These are phyloP conservation scores for Neoscytalidium dimidiatum DNA, from an alignment of 2,329 filamentous ascomycete genomes.

Conservation along the genomic window DNA sequence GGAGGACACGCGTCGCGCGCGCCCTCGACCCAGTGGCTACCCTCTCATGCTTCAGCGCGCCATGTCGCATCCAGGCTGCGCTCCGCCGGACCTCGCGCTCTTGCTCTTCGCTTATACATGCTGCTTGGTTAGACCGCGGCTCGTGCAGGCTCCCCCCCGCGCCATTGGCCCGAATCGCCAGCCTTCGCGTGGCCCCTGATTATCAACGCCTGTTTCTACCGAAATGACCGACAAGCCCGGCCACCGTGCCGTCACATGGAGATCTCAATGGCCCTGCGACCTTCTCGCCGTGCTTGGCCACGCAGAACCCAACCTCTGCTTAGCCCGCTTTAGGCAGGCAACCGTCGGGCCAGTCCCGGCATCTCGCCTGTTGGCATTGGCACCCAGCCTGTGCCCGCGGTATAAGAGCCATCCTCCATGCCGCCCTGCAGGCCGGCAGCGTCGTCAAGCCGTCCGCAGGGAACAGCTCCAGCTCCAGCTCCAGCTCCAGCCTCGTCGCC, in stretches of 20 bases:
- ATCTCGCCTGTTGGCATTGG: constrained; percentile 8
- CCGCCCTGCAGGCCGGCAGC: background rate
- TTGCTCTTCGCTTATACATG: background rate
- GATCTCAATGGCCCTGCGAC: background rate
- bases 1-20: background rate
- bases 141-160: background rate
- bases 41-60: background rate
- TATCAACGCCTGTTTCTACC: background rate
- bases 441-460: background rate
- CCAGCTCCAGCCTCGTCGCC: no score
- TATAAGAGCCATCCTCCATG: background rate
- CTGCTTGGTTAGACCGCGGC: background rate
- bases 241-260: background rate
- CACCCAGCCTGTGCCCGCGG: background rate
- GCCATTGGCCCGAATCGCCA: background rate
- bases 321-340: constrained; percentile 8
- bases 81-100: background rate
- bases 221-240: constrained; percentile 1
- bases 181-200: background rate
- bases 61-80: background rate
- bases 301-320: background rate
- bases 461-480: background rate
- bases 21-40: no score
- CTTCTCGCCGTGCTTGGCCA: background rate
- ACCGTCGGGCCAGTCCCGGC: background rate